Evolutionary conservation across 2,329 filamentous ascomycete genomes (phyloP), one percentile per base, ranked within the genome.

Genomic region (Neodidymelliopsis sp.): DNA sequence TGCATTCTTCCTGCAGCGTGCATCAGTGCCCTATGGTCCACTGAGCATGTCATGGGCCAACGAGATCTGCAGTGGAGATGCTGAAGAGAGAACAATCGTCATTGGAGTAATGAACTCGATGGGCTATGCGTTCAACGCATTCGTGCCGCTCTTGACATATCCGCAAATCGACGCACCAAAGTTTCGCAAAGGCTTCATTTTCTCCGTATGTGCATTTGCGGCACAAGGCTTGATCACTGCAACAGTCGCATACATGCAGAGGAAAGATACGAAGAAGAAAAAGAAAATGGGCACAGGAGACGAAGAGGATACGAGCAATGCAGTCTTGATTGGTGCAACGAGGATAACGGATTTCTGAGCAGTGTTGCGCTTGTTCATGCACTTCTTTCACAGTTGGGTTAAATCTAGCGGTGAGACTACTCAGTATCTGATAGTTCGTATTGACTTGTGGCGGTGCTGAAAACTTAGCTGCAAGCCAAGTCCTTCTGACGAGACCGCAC

Each of bases 51-150:
- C 67, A 6, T 80, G 77, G 77, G 74, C 79, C 9, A 80, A 80
- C 51, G 76, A 79, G 49, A 72, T 77, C 4, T 74, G 75, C 15
- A 70, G 70, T 2, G 65, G 68, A 13, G 76, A 76, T 23, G 74
- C 75, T 1, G 77, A 79, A 50, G 74, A 79, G 24, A 67, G 77
- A 1, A 71, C 76, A 1, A 57, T 79, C 6, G 74, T 79, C 6
- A 73, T 79, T 9, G 77, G 75, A 0, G 66, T 79, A 15, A 76
- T 79, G 53, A 77, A 79, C 56, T 74, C 74, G 0, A 63, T 70
- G 2, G 74, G 72, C 0, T 79, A 78, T 49, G 75, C 73, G 0
- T 76, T 78, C 35, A 72, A 76, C 49, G 73, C 76, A 0, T 79
- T 76, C 72, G 65, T 79, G 5, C 68, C 69, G 0, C 49, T 74